Base-by-base conservation (phyloP, 805 yeast genomes). In the Maudiozyma bulderi region DNA sequence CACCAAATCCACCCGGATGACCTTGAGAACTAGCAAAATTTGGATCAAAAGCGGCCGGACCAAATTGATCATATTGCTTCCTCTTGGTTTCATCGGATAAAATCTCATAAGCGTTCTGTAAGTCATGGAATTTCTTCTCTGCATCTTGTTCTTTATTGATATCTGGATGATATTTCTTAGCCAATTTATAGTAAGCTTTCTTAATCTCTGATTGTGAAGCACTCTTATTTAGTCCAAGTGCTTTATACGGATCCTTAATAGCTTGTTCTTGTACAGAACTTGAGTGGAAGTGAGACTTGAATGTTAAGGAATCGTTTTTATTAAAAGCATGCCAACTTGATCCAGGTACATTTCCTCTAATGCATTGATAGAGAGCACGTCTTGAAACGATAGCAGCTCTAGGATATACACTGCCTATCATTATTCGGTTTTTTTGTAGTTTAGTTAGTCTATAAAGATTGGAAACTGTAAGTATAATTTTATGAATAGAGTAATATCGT, bases 101-200 rank as follows among this genome's bases (percentile, higher is more conserved):
- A 37, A 93, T 79, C 67, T 93, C 99, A 62, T 95, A 93, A 1
- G 97, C 95, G 54, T 86, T 93, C 63, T 91, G 98, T 55, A 93
- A 78, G 59, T 86, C 87, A 61, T 93, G 98, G 71, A 93, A 93
- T 66, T 81, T 81, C 61, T 80, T 79, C 58, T 91, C 95, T 0
- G 98, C 93, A 15, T 78, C 91, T 29, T 79, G 77, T 54, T 86
- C 96, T 67, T 91, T 93, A 67, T 91, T 93, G 43, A 93, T 86
- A 71, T 93, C 99, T 0, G 99, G 99, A 67, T 93, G 99, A 67
- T 73, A 89, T 65, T 91, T 78, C 67, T 93, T 93, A 13, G 97
- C 99, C 54, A 93, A 72, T 61, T 88, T 84, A 65, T 89, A 89
- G 70, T 93, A 93, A 2, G 96, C 91, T 67, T 90, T 90, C 68